Evolutionary conservation across 2,329 filamentous ascomycete species (phyloP), one percentile per base, ranked within the genome.

Genomic region (Diaporthe nobilis): DNA sequence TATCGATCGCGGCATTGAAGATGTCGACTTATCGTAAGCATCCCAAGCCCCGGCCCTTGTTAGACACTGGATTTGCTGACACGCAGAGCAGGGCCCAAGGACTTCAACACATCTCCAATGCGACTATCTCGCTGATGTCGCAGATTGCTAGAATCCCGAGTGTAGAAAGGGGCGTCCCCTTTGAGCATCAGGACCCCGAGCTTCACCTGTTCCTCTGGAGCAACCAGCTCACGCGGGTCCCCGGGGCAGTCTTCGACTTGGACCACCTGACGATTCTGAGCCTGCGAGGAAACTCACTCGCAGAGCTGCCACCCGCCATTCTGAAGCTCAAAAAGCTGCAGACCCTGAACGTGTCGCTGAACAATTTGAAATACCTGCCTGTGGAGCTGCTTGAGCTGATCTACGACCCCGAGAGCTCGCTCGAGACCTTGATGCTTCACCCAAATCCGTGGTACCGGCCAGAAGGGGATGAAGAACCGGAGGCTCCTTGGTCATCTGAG

Each of bases 331-430:
- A 81, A 6, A 91, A 91, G 75, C 86, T 95, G 5, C 84, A 85
- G 70, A 88, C 91, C 70, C 87, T 95, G 53, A 94, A 94, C 78
- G 79, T 95, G 12, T 90, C 92, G 0, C 89, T 92, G 72, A 95
- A 94, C 77, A 83, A 84, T 7, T 84, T 95, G 15, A 86, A 86
- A 9, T 89, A 85, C 76, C 85, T 95, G 1, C 93, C 93, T 0
- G 89, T 86, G 73, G 92, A 94, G 80, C 84, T 94, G 0, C 85
- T 94, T 1, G 82, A 88, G 34, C 85, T 94, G 2, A 82, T 94
- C 28, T 82, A 84, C 44, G 80, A 82, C 13, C 80, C 83, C 0
- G 82, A 85, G 61, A 34, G 55, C 55, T 87, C 85, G 28, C 84
- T 93, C n/a, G 81, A 82, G 17, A 86, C 86, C 6, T 82, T 94